Evolutionary conservation across 2,329 filamentous ascomycete species (phyloP).

Genomic region (Phaeoacremonium minimum): DNA sequence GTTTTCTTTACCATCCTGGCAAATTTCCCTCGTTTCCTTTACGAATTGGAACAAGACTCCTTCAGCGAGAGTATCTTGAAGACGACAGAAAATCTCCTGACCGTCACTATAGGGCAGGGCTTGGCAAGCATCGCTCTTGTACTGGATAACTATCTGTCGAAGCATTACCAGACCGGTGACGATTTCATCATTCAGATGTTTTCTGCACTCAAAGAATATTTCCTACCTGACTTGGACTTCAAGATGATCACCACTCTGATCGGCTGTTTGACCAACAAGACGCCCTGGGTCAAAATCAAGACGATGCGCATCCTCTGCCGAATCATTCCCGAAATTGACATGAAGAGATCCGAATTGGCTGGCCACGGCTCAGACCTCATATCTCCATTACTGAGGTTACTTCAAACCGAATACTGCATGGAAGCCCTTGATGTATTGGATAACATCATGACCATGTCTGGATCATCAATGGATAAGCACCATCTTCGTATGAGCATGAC

Average conservation of each 20-base stretch:
- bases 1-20: constrained; percentile 83
- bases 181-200: constrained; percentile 77
- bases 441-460: constrained; percentile 91
- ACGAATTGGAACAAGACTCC: constrained; percentile 65
- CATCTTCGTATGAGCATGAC: constrained; percentile 99
- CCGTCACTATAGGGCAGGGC: constrained; percentile 69
- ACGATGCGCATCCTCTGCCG: constrained; percentile 86
- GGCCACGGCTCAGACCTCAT: constrained; percentile 92
- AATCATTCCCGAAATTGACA: constrained; percentile 85
- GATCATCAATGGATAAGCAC: constrained; percentile 87
- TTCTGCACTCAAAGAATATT: constrained; percentile 69
- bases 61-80: constrained; percentile 52
- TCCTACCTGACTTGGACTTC: constrained; percentile 79
- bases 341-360: constrained; percentile 85
- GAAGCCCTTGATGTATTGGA: constrained; percentile 89
- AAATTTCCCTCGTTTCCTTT: constrained; percentile 83
- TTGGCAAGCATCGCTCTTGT: constrained; percentile 63
- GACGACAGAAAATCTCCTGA: constrained; percentile 66
- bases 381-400: constrained; percentile 79
- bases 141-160: constrained; percentile 65
- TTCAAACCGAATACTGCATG: constrained; percentile 92
- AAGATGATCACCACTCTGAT: constrained; percentile 85
- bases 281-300: constrained; percentile 86
- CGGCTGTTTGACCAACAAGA: constrained; percentile 83
- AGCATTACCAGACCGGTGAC: constrained; percentile 60